phyloP scores from a whole-genome alignment of 306 rosid genomes.

The Styphnolobium japonicum region DNA sequence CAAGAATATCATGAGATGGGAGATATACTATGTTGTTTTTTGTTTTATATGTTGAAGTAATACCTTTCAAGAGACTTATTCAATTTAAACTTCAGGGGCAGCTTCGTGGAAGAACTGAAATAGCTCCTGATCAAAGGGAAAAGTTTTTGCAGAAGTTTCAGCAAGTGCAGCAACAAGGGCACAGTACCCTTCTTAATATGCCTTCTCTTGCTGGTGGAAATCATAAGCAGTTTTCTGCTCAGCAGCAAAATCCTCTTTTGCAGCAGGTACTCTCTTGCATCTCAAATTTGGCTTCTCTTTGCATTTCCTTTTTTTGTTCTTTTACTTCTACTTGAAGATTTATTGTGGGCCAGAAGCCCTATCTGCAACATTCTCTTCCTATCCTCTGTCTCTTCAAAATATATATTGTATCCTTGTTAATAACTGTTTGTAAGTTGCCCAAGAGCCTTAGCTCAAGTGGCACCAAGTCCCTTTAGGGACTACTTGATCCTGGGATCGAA shows the following conservation, averaged over 20 bases:
- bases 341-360: background rate
- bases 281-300: background rate
- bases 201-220: constrained; percentile 59
- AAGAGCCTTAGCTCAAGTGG: no score
- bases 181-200: constrained; percentile 58
- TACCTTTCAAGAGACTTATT: constrained; percentile 20
- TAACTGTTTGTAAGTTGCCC: background rate
- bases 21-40: background rate
- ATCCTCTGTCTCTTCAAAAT: background rate
- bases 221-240: constrained; percentile 69
- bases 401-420: background rate
- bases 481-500: no score
- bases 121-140: constrained; percentile 83
- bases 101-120: constrained; percentile 82
- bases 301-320: background rate
- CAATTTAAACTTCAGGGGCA: constrained; percentile 41
- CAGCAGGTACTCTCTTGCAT: constrained; percentile 59
- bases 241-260: constrained; percentile 68
- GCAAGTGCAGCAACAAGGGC: constrained; percentile 89
- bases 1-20: background rate
- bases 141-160: constrained; percentile 78
- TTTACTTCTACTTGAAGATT: background rate
- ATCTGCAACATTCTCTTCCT: background rate
- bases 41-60: background rate
- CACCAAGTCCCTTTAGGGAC: no score